Percentiles rank a stretch among this genome's conserved stretches.
Evolutionary conservation across 768 basidiomycete genomes (phyloP).

Genomic region (Tephrocybe rancida): DNA sequence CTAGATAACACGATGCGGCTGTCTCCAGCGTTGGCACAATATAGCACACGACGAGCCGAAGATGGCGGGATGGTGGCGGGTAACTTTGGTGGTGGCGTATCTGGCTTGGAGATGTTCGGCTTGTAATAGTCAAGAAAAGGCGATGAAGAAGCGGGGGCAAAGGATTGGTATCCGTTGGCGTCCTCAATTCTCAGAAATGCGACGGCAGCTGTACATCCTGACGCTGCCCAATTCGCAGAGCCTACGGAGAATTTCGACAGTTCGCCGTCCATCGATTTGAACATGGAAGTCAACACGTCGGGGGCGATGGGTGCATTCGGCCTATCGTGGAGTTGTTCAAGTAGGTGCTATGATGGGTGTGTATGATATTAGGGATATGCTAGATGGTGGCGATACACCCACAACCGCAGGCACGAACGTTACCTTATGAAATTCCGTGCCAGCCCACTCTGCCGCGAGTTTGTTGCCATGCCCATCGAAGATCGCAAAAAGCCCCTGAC

Average conservation of each 20-base stretch:
- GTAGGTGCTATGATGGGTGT: constrained; percentile 11
- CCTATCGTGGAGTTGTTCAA: constrained; percentile 9
- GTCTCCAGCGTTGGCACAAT: constrained; percentile 17
- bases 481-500: constrained; percentile 16
- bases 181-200: constrained; percentile 20
- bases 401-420: background rate
- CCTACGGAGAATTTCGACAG: constrained; percentile 9
- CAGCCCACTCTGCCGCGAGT: constrained; percentile 18
- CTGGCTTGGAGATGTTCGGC: constrained; percentile 2
- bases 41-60: constrained; percentile 13
- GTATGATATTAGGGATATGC: constrained; percentile 4
- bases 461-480: constrained; percentile 21
- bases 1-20: constrained; percentile 15
- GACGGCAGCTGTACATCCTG: constrained; percentile 17
- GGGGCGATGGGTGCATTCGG: constrained; percentile 12
- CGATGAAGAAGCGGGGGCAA: background rate
- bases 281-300: constrained; percentile 12
- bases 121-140: constrained; percentile 7
- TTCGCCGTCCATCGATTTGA: constrained; percentile 15
- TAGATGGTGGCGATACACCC: background rate
- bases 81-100: background rate
- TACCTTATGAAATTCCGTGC: constrained; percentile 19
- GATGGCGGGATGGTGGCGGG: constrained; percentile 2
- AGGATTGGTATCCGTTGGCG: constrained; percentile 10
- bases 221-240: constrained; percentile 18